phyloP scores from a whole-genome alignment of 2,329 filamentous ascomycete genomes.

The Aspergillus brunneoviolaceus region DNA sequence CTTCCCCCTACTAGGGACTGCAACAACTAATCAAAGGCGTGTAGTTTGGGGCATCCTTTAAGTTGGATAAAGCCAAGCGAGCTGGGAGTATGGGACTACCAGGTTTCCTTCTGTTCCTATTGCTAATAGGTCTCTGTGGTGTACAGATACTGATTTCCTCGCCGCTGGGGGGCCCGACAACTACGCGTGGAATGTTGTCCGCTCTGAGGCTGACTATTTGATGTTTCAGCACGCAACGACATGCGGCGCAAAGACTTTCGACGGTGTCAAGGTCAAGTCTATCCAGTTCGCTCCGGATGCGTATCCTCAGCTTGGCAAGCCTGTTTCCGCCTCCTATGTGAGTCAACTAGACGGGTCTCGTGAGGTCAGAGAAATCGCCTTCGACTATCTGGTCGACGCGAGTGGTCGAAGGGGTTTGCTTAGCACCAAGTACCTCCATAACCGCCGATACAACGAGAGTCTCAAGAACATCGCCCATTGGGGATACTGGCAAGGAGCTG shows the following conservation, averaged over 20 bases:
- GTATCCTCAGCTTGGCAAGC: slow-evolving; percentile 7
- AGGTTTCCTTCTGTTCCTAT: too few species aligned
- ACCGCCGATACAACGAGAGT: slow-evolving; percentile 48
- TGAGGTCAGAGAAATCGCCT: slow-evolving; percentile 41
- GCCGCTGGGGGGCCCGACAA: neutral
- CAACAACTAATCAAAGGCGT: neutral
- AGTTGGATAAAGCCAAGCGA: neutral
- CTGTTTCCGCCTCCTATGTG: slow-evolving; percentile 13
- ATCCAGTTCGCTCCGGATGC: slow-evolving; percentile 8
- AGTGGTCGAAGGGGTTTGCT: slow-evolving; percentile 49
- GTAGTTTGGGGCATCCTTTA: neutral
- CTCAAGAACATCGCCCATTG: slow-evolving; percentile 54
- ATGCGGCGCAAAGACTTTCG: slow-evolving; percentile 44
- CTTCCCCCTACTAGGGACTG: neutral
- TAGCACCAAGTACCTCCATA: slow-evolving; percentile 46
- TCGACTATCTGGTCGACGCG: slow-evolving; percentile 53
- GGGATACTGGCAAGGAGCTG: slow-evolving; percentile 47
- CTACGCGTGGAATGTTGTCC: slow-evolving; percentile 47
- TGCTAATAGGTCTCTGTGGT: neutral
- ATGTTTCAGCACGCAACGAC: slow-evolving; percentile 46
- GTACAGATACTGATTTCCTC: neutral
- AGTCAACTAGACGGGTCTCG: slow-evolving; percentile 26
- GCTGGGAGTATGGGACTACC: neutral
- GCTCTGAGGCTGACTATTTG: slow-evolving; percentile 49
- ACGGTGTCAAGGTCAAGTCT: slow-evolving; percentile 38